These are phyloP conservation scores for Xylariaceae sp. DNA, from an alignment of 2,329 filamentous ascomycete genomes.

Conservation along the genomic window DNA sequence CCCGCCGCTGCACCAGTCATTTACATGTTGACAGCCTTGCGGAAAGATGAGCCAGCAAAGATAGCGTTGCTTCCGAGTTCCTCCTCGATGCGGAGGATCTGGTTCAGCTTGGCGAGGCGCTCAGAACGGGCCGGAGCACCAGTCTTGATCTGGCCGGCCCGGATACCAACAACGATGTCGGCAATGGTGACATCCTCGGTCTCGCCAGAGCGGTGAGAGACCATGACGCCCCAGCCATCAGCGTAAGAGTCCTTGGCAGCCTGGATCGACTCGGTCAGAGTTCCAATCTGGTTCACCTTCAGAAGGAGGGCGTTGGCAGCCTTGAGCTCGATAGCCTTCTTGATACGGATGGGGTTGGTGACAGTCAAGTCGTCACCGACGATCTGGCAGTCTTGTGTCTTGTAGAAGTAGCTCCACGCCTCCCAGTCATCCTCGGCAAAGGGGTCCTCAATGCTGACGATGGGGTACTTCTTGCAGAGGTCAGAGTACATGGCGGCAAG, in stretches of 20 bases:
- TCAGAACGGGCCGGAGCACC: constrained; percentile 94
- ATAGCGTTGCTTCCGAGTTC: constrained; percentile 88
- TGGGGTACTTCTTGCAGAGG: constrained; percentile 91
- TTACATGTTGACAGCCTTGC: constrained; percentile 83
- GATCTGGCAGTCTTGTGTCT: constrained; percentile 97
- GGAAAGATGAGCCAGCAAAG: constrained; percentile 90
- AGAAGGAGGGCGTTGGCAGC: constrained; percentile 95
- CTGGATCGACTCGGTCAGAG: constrained; percentile 97
- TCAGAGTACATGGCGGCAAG: constrained; percentile 86
- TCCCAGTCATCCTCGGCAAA: constrained; percentile 99
- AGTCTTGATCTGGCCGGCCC: constrained; percentile 97
- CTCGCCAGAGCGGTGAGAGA: constrained; percentile 98
- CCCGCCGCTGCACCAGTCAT: no score
- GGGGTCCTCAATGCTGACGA: constrained; percentile 97
- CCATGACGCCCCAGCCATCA: constrained; percentile 97
- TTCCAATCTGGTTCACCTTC: constrained; percentile 99
- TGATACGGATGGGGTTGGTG: constrained; percentile 98
- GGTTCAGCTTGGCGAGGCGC: constrained; percentile 99
- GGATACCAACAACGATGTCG: constrained; percentile 94
- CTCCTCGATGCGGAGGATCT: constrained; percentile 99
- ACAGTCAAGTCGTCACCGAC: constrained; percentile 98
- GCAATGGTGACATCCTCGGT: constrained; percentile 99
- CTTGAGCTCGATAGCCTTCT: constrained; percentile 99
- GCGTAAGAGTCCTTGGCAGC: constrained; percentile 97
- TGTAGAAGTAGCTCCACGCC: constrained; percentile 99